phyloP scores from a whole-genome alignment of 148 eudicot species.

The Cornus suecica region DNA sequence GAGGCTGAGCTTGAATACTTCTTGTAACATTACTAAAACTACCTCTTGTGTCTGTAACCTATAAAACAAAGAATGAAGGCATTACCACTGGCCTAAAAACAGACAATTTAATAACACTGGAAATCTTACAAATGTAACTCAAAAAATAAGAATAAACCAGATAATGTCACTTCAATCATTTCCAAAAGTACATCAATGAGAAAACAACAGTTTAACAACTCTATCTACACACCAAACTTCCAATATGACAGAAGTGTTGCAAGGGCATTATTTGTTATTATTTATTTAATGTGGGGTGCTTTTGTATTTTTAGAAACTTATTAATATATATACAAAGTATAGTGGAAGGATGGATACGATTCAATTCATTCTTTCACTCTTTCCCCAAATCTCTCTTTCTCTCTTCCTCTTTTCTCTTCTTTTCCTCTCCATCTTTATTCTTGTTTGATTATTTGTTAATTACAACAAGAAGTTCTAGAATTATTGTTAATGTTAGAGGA shows the following conservation, averaged over 20 bases:
- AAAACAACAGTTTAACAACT: not conserved
- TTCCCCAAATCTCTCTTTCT: too few species aligned
- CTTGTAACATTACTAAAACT: constrained; percentile 34
- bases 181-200: not conserved
- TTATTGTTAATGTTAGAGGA: not conserved
- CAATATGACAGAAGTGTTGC: not conserved
- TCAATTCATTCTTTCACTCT: too few species aligned
- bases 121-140: not conserved
- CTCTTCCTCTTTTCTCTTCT: too few species aligned
- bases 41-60: constrained; percentile 63
- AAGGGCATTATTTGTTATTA: too few species aligned
- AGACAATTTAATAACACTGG: not conserved
- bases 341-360: too few species aligned
- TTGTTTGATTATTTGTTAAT: too few species aligned
- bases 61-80: constrained; percentile 4
- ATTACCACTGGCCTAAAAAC: not conserved
- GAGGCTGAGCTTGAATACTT: constrained; percentile 30
- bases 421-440: too few species aligned
- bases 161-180: not conserved
- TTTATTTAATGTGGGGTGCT: too few species aligned
- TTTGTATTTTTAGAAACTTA: too few species aligned
- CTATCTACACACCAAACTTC: not conserved
- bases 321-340: too few species aligned
- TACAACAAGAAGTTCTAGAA: not conserved
- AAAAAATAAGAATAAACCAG: not conserved